phyloP scores from a whole-genome alignment of 768 basidiomycete species.

The Russula sp. region DNA sequence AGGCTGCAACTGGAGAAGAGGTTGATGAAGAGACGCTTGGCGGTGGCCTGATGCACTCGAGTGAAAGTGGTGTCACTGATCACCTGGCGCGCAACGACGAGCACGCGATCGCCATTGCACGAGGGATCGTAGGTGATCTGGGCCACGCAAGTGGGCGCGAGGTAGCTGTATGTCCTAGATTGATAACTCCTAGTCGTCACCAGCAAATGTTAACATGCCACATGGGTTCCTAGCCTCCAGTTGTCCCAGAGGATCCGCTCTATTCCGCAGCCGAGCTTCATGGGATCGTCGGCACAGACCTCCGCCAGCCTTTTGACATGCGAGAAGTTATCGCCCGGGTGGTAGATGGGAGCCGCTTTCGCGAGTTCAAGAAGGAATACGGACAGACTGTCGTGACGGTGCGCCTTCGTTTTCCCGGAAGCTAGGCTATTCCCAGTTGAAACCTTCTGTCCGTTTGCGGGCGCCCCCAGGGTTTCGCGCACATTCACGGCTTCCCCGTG shows the following conservation, averaged over 20 bases:
- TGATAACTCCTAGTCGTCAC: not conserved
- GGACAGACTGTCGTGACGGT: constrained; percentile 88
- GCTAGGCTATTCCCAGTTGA: not conserved
- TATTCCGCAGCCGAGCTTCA: constrained; percentile 80
- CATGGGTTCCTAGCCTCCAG: constrained; percentile 41
- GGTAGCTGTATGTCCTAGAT: constrained; percentile 39
- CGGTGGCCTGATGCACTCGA: constrained; percentile 86
- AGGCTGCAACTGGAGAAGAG: constrained; percentile 89
- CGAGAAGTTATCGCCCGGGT: constrained; percentile 87
- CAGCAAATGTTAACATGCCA: constrained; percentile 13
- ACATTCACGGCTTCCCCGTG: constrained; percentile 83
- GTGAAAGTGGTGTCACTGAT: constrained; percentile 87
- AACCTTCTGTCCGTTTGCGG: not conserved
- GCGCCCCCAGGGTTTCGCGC: constrained; percentile 70
- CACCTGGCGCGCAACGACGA: constrained; percentile 82
- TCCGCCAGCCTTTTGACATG: constrained; percentile 88
- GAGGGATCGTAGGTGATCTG: constrained; percentile 71
- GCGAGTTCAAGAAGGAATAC: constrained; percentile 96
- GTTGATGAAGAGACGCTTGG: constrained; percentile 92
- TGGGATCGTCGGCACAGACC: constrained; percentile 87
- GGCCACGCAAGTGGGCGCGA: constrained; percentile 53
- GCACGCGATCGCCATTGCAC: constrained; percentile 74
- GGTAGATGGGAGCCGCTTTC: constrained; percentile 86
- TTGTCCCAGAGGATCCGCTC: constrained; percentile 60
- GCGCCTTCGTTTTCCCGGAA: constrained; percentile 24